Evolutionary conservation across 2,329 filamentous ascomycete genomes (phyloP), one percentile per base, ranked within the genome.

Genomic region (Penicillium nordicum): DNA sequence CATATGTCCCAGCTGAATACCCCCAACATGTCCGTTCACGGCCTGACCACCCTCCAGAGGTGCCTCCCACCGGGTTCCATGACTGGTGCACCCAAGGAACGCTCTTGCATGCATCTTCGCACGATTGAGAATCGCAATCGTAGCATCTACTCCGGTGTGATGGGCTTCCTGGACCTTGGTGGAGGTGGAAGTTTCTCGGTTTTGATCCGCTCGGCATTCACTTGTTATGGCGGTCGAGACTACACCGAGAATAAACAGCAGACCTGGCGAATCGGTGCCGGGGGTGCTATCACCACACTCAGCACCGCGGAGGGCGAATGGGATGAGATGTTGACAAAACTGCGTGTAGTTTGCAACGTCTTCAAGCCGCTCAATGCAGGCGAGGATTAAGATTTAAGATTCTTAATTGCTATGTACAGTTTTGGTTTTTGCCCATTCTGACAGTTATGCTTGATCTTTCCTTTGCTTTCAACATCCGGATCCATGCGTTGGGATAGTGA

Each of bases 41-140:
- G 89, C 1, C 78, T 94, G 36, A 88, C 93, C 57, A 88, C 93
- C 4, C 82, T 97, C 0, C 84, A 88, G 0, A 82, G 86, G 7
- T 89, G 87, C 46, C 80, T 97, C 0, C 93, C 94, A 0, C 92
- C 94, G 0, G 93, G 94, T 0, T 93, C 89, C 67, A 97, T 97
- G 94, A 97, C 93, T 2, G 94, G 94, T 7, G 93, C 93, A 0
- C 94, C 93, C 0, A 97, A 97, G 79, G 92, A 93, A 75, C 84
- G 93, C 46, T 93, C 89, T 61, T 97, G 93, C 72, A 88, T 96
- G 77, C 82, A 97, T 45, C 78, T 97, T 21, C 80, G 82, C 57
- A 76, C 80, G 4, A 81, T 96, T 41, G 92, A 96, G 73, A 75
- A 74, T 18, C 71, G 78, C 4, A 74, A 77, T 55, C 80, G 93